A percentile compares a stretch with the other conserved stretches of the same genome.
These are phyloP conservation scores for Diaporthe velutina DNA, from an alignment of 2,329 filamentous ascomycete species.

Conservation along the genomic window DNA sequence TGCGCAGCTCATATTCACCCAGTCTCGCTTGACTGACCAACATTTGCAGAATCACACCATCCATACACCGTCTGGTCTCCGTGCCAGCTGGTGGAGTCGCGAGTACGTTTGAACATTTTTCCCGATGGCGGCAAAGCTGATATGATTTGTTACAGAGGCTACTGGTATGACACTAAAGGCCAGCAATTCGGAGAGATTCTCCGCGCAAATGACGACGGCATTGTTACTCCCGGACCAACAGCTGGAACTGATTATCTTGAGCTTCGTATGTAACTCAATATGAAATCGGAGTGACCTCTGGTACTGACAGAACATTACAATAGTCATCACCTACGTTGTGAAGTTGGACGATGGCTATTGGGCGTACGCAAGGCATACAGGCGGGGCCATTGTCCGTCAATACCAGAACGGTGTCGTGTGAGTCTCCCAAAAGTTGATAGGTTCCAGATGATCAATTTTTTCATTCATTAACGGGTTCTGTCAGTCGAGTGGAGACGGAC, in stretches of 20 bases:
- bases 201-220: not conserved
- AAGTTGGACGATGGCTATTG: not conserved
- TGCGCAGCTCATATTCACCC: not conserved
- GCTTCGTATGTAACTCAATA: not conserved
- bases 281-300: rapidly evolving
- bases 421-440: not conserved
- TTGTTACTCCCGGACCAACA: not conserved
- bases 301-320: not conserved
- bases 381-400: not conserved
- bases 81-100: not conserved
- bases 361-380: not conserved
- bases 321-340: not conserved
- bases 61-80: not conserved
- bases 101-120: not conserved
- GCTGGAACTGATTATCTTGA: not conserved
- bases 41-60: not conserved
- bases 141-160: not conserved
- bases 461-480: not conserved
- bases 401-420: not conserved
- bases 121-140: not conserved
- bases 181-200: not conserved
- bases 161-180: not conserved
- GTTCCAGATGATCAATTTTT: not conserved
- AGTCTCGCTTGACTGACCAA: not conserved
- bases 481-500: not conserved